Percentiles rank a stretch among this genome's conserved stretches.
These are phyloP conservation scores for Aspergillus versicolor DNA, from an alignment of 2,329 filamentous ascomycete species.

Conservation along the genomic window DNA sequence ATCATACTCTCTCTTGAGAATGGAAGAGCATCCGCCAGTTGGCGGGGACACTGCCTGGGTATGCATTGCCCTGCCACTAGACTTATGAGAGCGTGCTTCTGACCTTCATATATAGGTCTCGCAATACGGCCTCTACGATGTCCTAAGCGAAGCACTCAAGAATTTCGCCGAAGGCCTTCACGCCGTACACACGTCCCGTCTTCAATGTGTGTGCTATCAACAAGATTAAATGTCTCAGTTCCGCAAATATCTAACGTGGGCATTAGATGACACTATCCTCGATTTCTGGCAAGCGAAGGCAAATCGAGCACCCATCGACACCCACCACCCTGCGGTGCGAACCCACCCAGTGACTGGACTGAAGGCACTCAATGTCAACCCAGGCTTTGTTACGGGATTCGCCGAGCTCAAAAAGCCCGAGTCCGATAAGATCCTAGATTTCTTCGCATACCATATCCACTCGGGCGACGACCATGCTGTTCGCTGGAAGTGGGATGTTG, in stretches of 20 bases:
- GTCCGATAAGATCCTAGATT: conserved; percentile 49
- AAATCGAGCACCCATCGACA: conserved; percentile 48
- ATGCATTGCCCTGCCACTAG: neutral
- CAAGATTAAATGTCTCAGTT: no score
- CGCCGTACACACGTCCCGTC: conserved; percentile 45
- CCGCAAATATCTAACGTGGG: neutral
- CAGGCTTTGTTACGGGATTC: conserved; percentile 50
- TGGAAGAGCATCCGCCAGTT: conserved; percentile 51
- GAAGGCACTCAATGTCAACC: conserved; percentile 49
- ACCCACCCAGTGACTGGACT: conserved; percentile 52
- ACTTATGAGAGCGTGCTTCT: no score
- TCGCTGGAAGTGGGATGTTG: conserved; percentile 52
- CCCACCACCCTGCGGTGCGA: conserved; percentile 50
- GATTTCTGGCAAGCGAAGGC: conserved; percentile 46
- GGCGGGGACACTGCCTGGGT: conserved; percentile 53
- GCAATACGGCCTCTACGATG: conserved; percentile 37
- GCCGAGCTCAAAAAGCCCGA: conserved; percentile 52
- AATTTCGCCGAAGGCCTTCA: conserved; percentile 46
- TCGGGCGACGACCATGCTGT: conserved; percentile 52
- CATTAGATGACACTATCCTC: conserved; percentile 45
- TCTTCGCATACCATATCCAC: conserved; percentile 49
- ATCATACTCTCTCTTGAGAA: conserved; percentile 51
- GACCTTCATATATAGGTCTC: conserved; percentile 28
- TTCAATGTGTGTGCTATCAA: neutral
- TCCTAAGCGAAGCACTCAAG: conserved; percentile 31